Percentiles rank a stretch among this genome's conserved stretches.
Conservation (phyloP, 768 basidiomycete species). For the Amanita inopinata region DNA sequence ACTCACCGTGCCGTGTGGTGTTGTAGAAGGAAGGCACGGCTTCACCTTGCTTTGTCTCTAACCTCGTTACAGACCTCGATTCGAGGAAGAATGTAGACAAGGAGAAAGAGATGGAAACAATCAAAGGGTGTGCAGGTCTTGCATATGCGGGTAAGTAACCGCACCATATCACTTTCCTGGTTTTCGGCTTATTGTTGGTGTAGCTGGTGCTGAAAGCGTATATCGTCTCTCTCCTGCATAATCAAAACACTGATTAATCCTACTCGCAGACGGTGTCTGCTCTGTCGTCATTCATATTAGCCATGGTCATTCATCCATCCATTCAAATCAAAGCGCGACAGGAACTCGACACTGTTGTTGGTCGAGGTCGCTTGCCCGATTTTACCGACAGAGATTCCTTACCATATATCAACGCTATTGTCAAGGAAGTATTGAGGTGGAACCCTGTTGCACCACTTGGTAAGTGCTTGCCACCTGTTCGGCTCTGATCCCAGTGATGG, state of each 20-base stretch:
- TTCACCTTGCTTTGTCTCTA: conserved; percentile 24
- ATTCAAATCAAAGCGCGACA: conserved; percentile 22
- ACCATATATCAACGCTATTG: conserved; percentile 17
- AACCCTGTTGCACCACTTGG: conserved; percentile 15
- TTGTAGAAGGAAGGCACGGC: conserved; percentile 24
- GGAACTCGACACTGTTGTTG: conserved; percentile 26
- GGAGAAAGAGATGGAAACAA: conserved; percentile 17
- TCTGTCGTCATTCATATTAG: conserved; percentile 12
- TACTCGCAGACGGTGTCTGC: conserved; percentile 10
- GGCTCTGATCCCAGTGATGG: no score
- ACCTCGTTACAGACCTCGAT: conserved; percentile 18
- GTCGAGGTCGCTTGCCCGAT: conserved; percentile 18
- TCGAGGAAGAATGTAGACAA: not conserved
- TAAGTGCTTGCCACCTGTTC: conserved; percentile 8
- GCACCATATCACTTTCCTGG: no score
- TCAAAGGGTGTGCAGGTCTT: conserved; percentile 28
- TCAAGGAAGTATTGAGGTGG: conserved; percentile 19
- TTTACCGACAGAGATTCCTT: conserved; percentile 15
- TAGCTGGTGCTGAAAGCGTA: conserved; percentile 36
- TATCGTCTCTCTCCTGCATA: conserved; percentile 2
- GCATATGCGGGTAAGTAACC: conserved; percentile 25
- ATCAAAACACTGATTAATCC: not conserved
- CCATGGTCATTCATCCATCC: conserved; percentile 14
- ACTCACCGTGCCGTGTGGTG: not conserved
- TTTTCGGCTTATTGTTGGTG: not conserved